phyloP scores from a whole-genome alignment of 768 basidiomycete species.

The Mycena floridula region DNA sequence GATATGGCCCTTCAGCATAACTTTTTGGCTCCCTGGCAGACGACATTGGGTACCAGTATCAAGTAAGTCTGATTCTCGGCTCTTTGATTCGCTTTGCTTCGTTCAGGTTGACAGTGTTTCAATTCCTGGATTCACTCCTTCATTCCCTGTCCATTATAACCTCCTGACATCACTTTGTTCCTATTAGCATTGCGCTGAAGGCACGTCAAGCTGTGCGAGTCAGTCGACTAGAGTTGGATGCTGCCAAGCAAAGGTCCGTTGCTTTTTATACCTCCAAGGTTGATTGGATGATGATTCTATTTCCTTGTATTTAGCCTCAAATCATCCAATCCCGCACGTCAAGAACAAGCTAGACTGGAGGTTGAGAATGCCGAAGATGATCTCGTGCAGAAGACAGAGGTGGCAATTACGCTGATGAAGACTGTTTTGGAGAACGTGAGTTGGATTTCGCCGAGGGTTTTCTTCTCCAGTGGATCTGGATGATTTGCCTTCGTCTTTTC shows the following conservation, averaged over 20 bases:
- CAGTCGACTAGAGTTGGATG: conserved; percentile 83
- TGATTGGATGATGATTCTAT: too few relatives aligned
- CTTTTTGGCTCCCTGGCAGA: conserved; percentile 83
- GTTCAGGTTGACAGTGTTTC: too few relatives aligned
- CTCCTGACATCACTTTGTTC: too few relatives aligned
- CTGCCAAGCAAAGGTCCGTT: conserved; percentile 80
- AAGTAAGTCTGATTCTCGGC: too few relatives aligned
- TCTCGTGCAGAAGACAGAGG: conserved; percentile 96
- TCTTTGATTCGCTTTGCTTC: too few relatives aligned
- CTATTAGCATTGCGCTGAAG: conserved; percentile 95
- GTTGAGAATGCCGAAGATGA: conserved; percentile 94
- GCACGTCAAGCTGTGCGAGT: conserved; percentile 77
- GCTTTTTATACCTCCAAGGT: too few relatives aligned
- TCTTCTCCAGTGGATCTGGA: not conserved
- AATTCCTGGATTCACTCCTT: too few relatives aligned
- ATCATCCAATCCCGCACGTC: conserved; percentile 63
- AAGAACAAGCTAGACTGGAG: conserved; percentile 89
- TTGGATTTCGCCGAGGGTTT: conserved; percentile 7
- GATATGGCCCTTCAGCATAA: conserved; percentile 60
- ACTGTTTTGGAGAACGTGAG: conserved; percentile 95
- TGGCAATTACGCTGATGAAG: conserved; percentile 95
- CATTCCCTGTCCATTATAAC: too few relatives aligned
- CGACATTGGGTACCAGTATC: conserved; percentile 78
- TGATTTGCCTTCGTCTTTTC: not conserved
- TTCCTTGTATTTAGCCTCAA: conserved; percentile 84